These are phyloP conservation scores for Cyberlindnera xylosilytica DNA, from an alignment of 805 yeast genomes.

Conservation along the genomic window DNA sequence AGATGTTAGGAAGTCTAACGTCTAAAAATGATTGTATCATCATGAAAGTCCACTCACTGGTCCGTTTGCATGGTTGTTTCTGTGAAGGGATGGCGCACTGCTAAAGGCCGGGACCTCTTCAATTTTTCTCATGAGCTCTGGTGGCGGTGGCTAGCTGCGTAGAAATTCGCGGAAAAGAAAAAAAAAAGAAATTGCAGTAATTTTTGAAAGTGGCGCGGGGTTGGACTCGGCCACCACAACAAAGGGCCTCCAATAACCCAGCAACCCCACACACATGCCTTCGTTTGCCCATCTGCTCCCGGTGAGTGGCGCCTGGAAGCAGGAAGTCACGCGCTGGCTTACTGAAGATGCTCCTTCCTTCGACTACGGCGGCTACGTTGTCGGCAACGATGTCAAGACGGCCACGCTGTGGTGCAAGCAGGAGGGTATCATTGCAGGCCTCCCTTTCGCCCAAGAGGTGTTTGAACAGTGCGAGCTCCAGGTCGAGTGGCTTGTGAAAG, in stretches of 20 bases:
- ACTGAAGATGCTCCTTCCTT: constrained; percentile 91
- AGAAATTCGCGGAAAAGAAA: neutral
- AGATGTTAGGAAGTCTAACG: constrained; percentile 32
- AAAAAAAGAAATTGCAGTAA: constrained; percentile 8
- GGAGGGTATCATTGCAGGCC: constrained; percentile 76
- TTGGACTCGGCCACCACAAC: constrained; percentile 2
- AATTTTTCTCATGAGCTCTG: neutral
- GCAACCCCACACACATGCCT: too few relatives aligned
- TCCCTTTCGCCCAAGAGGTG: constrained; percentile 87
- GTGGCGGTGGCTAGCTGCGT: too few relatives aligned
- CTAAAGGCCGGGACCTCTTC: neutral
- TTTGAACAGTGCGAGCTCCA: constrained; percentile 68
- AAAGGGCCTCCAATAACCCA: too few relatives aligned
- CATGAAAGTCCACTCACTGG: constrained; percentile 8
- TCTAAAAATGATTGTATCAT: constrained; percentile 27
- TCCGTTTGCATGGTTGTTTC: constrained; percentile 1
- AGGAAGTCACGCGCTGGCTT: constrained; percentile 69
- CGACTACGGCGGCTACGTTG: constrained; percentile 93
- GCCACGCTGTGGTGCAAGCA: constrained; percentile 84
- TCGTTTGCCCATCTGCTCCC: constrained; percentile 61
- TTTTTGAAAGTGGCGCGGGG: neutral
- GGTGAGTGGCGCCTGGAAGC: constrained; percentile 75
- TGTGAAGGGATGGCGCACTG: neutral
- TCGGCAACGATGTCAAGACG: constrained; percentile 67
- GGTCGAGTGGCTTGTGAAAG: constrained; percentile 71